Conservation (phyloP, 2,329 filamentous ascomycete genomes). For the Blastomyces parvus region DNA sequence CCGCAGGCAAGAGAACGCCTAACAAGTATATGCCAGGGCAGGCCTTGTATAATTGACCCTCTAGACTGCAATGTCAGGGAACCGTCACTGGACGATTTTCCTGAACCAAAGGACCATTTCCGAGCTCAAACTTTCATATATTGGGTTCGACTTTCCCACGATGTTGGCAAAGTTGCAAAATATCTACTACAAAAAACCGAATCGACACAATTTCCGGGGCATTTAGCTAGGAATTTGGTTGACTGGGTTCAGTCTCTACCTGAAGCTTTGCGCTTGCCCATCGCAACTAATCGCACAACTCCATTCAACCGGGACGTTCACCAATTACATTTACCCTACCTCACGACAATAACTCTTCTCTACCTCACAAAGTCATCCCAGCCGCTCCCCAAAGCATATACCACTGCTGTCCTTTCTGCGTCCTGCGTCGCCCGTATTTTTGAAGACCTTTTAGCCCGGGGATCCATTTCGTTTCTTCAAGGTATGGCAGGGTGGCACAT, state of each 20-base stretch:
- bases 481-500: conserved; percentile 39
- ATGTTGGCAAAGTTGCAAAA: conserved; percentile 35
- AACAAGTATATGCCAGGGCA: conserved; percentile 37
- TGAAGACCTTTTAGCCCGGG: conserved; percentile 32
- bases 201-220: conserved; percentile 18
- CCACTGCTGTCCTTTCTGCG: conserved; percentile 31
- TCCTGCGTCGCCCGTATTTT: conserved; percentile 34
- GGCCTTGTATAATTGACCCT: conserved; percentile 37
- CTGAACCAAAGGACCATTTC: conserved; percentile 23
- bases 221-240: conserved; percentile 28
- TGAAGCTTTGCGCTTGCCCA: conserved; percentile 27
- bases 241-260: conserved; percentile 31
- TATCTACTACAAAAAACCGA: conserved; percentile 24
- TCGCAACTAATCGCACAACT: conserved; percentile 22
- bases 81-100: conserved; percentile 33
- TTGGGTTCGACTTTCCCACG: conserved; percentile 35
- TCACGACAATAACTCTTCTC: conserved; percentile 36
- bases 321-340: conserved; percentile 36
- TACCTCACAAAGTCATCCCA: conserved; percentile 30
- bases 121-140: conserved; percentile 36
- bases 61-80: conserved; percentile 35
- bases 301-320: conserved; percentile 35
- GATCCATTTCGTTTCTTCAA: conserved; percentile 35
- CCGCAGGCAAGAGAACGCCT: conserved; percentile 27
- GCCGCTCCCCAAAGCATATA: conserved; percentile 30